These are phyloP conservation scores for Plasmodium relictum DNA, from an alignment of 169 alveolate species.

Conservation along the genomic window DNA sequence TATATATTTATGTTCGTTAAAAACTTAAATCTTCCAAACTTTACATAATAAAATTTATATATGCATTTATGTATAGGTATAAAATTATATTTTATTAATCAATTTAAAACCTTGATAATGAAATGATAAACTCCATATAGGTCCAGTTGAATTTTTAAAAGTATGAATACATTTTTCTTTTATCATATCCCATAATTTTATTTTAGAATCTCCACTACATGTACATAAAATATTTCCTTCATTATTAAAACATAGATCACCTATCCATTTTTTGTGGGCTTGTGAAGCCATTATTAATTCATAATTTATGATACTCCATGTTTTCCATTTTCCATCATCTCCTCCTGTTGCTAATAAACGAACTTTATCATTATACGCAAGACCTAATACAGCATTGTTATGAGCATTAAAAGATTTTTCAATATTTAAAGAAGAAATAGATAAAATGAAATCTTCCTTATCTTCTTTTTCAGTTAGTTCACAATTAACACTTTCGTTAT, in stretches of 20 bases:
- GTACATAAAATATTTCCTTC: slow-evolving; percentile 75
- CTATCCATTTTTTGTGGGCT: slow-evolving; percentile 77
- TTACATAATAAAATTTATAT: slow-evolving; percentile 14
- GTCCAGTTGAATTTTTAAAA: slow-evolving; percentile 71
- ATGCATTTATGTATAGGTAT: slow-evolving; percentile 6
- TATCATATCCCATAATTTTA: slow-evolving; percentile 74
- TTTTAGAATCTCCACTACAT: slow-evolving; percentile 76
- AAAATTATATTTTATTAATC: slow-evolving; percentile 23
- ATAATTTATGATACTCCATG: slow-evolving; percentile 74
- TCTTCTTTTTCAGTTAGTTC: slow-evolving; percentile 45
- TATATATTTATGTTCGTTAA: slow-evolving; percentile 13
- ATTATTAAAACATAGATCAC: slow-evolving; percentile 73
- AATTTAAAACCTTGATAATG: slow-evolving; percentile 67
- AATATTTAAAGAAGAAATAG: slow-evolving; percentile 57
- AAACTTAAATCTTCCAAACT: background rate
- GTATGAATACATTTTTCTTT: slow-evolving; percentile 77
- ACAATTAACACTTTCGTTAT: slow-evolving; percentile 53
- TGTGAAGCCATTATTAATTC: slow-evolving; percentile 77
- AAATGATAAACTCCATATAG: slow-evolving; percentile 75
- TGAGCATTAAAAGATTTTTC: slow-evolving; percentile 76
- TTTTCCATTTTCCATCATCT: slow-evolving; percentile 76
- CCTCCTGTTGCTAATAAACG: slow-evolving; percentile 77
- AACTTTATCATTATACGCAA: slow-evolving; percentile 63
- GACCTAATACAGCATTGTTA: slow-evolving; percentile 67
- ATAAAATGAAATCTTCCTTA: slow-evolving; percentile 22